phyloP scores from a whole-genome alignment of 2,329 filamentous ascomycete genomes.

The Huntiella bhutanensis region DNA sequence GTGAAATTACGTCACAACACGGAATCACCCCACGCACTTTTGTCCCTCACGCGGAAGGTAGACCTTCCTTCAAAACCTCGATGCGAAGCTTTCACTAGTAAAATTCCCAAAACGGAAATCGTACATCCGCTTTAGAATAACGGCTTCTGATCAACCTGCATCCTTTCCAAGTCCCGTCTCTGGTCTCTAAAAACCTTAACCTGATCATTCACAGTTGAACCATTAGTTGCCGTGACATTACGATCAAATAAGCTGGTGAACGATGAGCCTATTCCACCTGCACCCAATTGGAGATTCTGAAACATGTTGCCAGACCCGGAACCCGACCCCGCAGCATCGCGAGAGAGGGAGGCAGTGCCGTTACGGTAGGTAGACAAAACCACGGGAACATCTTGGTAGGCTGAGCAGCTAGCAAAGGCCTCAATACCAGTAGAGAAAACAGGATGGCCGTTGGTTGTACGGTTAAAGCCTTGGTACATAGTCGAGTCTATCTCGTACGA shows the following conservation, averaged over 20 bases:
- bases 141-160: neutral
- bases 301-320: conserved; percentile 35
- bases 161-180: neutral
- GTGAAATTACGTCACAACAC: too few relatives aligned
- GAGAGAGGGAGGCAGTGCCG: conserved; percentile 37
- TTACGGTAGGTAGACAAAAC: conserved; percentile 32
- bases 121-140: neutral
- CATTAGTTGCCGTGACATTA: conserved; percentile 35
- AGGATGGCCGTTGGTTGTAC: conserved; percentile 21
- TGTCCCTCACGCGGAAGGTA: too few relatives aligned
- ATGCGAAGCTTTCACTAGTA: too few relatives aligned
- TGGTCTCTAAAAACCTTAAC: conserved; percentile 1
- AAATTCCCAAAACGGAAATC: too few relatives aligned
- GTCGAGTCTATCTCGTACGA: conserved; percentile 17
- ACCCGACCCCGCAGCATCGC: conserved; percentile 24
- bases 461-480: conserved; percentile 22
- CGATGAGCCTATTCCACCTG: neutral
- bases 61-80: too few relatives aligned
- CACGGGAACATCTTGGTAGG: conserved; percentile 15
- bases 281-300: conserved; percentile 34
- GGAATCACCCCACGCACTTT: too few relatives aligned
- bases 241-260: conserved; percentile 33
- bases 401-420: conserved; percentile 19
- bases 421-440: conserved; percentile 42
- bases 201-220: conserved; percentile 30